Percentiles rank a stretch among this genome's conserved stretches.
phyloP scores from a whole-genome alignment of 1,284 basidiomycete genomes.

The Trichosporon inkin region DNA sequence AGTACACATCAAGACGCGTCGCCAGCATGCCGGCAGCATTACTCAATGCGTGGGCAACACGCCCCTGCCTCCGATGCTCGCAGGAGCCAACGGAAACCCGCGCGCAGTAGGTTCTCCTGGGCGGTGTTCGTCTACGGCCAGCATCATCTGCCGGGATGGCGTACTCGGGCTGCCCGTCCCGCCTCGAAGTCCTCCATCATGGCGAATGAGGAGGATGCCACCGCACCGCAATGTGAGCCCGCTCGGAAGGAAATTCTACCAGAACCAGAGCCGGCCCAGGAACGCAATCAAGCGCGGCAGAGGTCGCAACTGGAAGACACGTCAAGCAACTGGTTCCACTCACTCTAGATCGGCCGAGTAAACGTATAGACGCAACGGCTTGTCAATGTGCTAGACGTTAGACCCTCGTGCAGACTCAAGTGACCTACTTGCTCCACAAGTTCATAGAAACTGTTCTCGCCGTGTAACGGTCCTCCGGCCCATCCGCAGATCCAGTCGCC shows the following conservation, averaged over 20 bases:
- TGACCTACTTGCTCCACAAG: conserved; percentile 74
- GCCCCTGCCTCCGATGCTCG: neutral
- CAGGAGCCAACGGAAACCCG: too few relatives aligned
- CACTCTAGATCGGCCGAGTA: conserved; percentile 55
- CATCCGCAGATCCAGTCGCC: conserved; percentile 90
- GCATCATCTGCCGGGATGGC: too few relatives aligned
- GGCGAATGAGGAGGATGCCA: neutral
- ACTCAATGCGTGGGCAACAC: neutral
- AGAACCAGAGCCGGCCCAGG: neutral
- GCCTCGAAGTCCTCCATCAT: too few relatives aligned
- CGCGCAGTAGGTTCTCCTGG: too few relatives aligned
- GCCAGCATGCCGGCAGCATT: neutral
- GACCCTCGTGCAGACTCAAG: neutral
- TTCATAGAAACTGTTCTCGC: conserved; percentile 97
- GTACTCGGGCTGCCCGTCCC: too few relatives aligned
- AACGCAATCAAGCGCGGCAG: conserved; percentile 6
- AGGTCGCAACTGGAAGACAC: conserved; percentile 26
- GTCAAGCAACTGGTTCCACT: conserved; percentile 46
- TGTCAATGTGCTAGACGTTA: conserved; percentile 74
- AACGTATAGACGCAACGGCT: conserved; percentile 42
- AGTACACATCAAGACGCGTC: conserved; percentile 3
- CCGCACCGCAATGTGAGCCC: neutral
- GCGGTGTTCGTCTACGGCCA: too few relatives aligned
- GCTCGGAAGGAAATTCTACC: neutral
- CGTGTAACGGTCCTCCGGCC: conserved; percentile 84